These are phyloP conservation scores for Russula griseocarnosa DNA, from an alignment of 768 basidiomycete genomes.

Conservation along the genomic window DNA sequence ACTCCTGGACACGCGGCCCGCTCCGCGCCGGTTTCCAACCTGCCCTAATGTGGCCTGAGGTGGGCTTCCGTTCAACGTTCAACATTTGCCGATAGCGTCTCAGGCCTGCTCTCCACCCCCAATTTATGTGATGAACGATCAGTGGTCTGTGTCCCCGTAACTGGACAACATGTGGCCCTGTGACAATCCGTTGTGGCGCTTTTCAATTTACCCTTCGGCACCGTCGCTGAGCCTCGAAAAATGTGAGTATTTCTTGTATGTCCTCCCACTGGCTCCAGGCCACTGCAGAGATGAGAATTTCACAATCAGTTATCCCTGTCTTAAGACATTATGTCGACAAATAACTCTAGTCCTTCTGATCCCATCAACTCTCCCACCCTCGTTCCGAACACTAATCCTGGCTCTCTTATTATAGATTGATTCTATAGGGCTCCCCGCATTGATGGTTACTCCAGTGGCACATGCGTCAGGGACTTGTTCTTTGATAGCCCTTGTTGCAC, in stretches of 20 bases:
- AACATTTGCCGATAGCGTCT: no score
- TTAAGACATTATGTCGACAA: conserved; percentile 25
- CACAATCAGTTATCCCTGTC: conserved; percentile 28
- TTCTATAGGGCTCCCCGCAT: neutral
- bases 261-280: neutral
- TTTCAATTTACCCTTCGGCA: neutral
- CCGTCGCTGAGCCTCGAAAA: neutral
- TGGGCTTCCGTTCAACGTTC: no score
- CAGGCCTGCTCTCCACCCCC: no score
- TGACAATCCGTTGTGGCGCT: neutral
- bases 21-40: conserved; percentile 1
- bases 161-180: neutral
- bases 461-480: neutral
- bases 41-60: conserved; percentile 6
- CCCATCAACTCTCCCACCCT: neutral
- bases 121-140: no score
- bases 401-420: conserved; percentile 3
- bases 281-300: conserved; percentile 17
- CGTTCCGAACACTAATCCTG: neutral
- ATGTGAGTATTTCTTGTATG: conserved; percentile 8
- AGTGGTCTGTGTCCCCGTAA: neutral
- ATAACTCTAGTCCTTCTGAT: conserved; percentile 1
- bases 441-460: neutral
- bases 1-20: neutral
- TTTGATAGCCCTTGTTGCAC: neutral